Evolutionary conservation across 768 basidiomycete genomes (phyloP).

Genomic region (Trametes cubensis): DNA sequence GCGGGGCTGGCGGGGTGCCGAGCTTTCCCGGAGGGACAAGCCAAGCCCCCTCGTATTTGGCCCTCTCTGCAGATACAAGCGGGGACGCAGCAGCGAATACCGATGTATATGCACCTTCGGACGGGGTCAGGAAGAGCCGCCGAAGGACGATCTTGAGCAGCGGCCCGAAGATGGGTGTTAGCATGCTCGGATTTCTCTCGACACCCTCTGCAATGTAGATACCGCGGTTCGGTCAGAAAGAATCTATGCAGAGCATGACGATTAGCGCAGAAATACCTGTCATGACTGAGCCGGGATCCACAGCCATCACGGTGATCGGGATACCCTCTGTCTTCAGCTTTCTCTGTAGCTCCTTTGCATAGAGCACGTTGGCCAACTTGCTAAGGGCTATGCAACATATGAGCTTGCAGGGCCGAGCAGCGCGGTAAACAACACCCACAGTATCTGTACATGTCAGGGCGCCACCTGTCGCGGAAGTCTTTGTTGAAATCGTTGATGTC

Average conservation of each 20-base stretch:
- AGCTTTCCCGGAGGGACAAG: slow-evolving; percentile 40
- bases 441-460: slow-evolving; percentile 24
- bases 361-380: slow-evolving; percentile 58
- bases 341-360: slow-evolving; percentile 51
- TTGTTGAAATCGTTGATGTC: slow-evolving; percentile 33
- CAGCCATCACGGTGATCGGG: slow-evolving; percentile 42
- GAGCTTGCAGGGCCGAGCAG: neutral
- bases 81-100: slow-evolving; percentile 46
- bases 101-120: slow-evolving; percentile 40
- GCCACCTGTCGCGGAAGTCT: slow-evolving; percentile 22
- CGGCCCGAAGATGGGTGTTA: slow-evolving; percentile 2
- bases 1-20: slow-evolving; percentile 26
- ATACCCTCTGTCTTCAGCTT: slow-evolving; percentile 42
- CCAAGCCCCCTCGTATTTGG: slow-evolving; percentile 43
- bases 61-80: slow-evolving; percentile 34
- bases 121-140: slow-evolving; percentile 34
- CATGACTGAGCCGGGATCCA: slow-evolving; percentile 47
- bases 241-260: neutral
- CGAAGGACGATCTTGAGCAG: slow-evolving; percentile 25
- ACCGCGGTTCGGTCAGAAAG: no score
- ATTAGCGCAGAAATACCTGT: slow-evolving; percentile 34
- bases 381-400: slow-evolving; percentile 42
- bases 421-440: slow-evolving; percentile 3
- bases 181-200: slow-evolving; percentile 6
- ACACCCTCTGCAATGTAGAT: slow-evolving; percentile 19